phyloP scores from a whole-genome alignment of 2,329 filamentous ascomycete genomes.

The Ophiocordyceps australis region DNA sequence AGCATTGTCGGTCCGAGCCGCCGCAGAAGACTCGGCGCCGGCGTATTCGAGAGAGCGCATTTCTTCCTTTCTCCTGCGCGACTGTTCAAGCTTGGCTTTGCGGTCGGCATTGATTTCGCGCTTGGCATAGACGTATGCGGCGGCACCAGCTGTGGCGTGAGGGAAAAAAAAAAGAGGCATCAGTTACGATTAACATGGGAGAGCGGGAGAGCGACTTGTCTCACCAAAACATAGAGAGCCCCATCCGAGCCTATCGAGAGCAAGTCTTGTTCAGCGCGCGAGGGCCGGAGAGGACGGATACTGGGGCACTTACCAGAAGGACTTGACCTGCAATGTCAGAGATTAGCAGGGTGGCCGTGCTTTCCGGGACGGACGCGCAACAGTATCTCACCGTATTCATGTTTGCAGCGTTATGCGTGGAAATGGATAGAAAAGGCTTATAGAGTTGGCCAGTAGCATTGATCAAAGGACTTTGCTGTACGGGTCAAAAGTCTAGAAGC shows the following conservation, averaged over 20 bases:
- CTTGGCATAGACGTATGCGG: slow-evolving; percentile 94
- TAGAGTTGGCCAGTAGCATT: no score
- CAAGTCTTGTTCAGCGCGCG: slow-evolving; percentile 2
- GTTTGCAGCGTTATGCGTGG: no score
- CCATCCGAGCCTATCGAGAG: slow-evolving; percentile 79
- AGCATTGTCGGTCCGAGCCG: slow-evolving; percentile 37
- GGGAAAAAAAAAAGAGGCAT: no score
- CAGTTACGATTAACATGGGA: no score
- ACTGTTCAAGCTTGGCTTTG: slow-evolving; percentile 48
- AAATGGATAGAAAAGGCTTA: no score
- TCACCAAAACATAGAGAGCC: slow-evolving; percentile 69
- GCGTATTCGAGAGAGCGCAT: slow-evolving; percentile 34
- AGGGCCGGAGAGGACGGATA: not conserved
- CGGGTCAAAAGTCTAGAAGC: no score
- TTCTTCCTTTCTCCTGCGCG: slow-evolving; percentile 42
- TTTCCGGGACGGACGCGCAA: no score
- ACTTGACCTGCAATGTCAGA: slow-evolving; percentile 42
- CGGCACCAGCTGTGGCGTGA: slow-evolving; percentile 59
- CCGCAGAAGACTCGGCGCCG: slow-evolving; percentile 18
- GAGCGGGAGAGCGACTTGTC: slow-evolving; percentile 7
- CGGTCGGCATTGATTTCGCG: slow-evolving; percentile 84
- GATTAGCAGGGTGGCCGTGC: no score
- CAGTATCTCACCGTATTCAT: no score
- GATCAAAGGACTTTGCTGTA: no score
- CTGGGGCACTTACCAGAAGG: slow-evolving; percentile 38